Conservation (phyloP, 106 monocot genomes). For the Cymbidium sinense region DNA sequence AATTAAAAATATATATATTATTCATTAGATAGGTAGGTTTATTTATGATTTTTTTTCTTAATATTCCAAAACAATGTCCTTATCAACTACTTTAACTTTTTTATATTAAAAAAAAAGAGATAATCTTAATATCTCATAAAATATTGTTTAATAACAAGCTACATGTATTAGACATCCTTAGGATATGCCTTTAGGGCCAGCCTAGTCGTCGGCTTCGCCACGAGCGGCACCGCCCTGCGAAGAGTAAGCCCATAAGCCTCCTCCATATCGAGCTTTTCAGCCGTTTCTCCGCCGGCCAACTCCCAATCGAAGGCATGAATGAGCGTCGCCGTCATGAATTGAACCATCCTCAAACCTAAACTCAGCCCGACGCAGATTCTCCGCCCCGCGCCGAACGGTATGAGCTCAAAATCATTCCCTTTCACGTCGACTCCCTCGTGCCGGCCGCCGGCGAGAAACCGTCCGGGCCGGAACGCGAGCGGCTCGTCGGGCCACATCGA, state of each 20-base stretch:
- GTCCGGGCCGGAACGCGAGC: conserved; percentile 17
- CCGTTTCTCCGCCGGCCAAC: not conserved
- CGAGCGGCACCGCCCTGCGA: conserved; percentile 17
- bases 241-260: conserved; percentile 22
- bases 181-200: not conserved
- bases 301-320: conserved; percentile 29
- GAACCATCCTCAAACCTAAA: conserved; percentile 23
- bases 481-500: conserved; percentile 14
- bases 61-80: too few relatives aligned
- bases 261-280: conserved; percentile 24
- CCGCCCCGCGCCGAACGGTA: conserved; percentile 20
- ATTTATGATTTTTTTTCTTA: too few relatives aligned
- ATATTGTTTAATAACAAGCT: too few relatives aligned
- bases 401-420: conserved; percentile 14
- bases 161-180: not conserved
- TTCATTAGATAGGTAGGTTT: too few relatives aligned
- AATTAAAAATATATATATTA: too few relatives aligned
- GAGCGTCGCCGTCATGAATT: conserved; percentile 21
- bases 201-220: conserved; percentile 8
- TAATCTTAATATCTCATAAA: too few relatives aligned
- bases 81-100: too few relatives aligned
- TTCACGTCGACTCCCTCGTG: conserved; percentile 8
- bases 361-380: conserved; percentile 9
- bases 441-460: conserved; percentile 18
- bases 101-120: too few relatives aligned